Conservation (phyloP, 2,329 filamentous ascomycete species). For the Periglandula ipomoeae region DNA sequence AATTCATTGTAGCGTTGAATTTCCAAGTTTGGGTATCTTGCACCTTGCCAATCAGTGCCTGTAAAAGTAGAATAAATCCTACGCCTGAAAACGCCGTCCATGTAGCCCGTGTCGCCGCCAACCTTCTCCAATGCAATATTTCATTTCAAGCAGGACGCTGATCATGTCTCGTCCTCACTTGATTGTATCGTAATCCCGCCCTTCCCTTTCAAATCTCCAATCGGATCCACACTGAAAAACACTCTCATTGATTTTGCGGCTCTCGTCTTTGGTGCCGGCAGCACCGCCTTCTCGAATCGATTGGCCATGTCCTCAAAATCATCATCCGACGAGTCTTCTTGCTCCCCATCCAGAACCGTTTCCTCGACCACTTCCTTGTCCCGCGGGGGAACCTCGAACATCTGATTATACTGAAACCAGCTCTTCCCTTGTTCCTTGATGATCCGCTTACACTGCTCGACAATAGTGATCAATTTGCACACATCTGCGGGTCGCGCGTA, state of each 20-base stretch:
- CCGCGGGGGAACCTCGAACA: slow-evolving; percentile 37
- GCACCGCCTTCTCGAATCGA: slow-evolving; percentile 45
- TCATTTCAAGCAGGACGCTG: not conserved
- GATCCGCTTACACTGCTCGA: slow-evolving; percentile 54
- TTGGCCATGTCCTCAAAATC: slow-evolving; percentile 50
- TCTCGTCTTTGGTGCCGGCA: slow-evolving; percentile 34
- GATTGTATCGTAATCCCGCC: slow-evolving; percentile 39
- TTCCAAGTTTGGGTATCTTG: slow-evolving; percentile 1
- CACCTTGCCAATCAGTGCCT: not conserved
- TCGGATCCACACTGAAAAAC: slow-evolving; percentile 43
- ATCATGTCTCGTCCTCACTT: slow-evolving; percentile 22
- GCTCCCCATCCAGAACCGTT: slow-evolving; percentile 27
- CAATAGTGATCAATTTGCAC: slow-evolving; percentile 58
- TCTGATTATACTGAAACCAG: slow-evolving; percentile 50
- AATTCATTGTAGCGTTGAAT: not conserved
- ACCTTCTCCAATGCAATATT: not conserved
- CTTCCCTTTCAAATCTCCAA: slow-evolving; percentile 45
- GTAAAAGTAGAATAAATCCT: not conserved
- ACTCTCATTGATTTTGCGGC: slow-evolving; percentile 48
- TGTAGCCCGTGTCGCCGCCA: not conserved
- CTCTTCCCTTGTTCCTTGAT: slow-evolving; percentile 35
- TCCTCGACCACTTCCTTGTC: slow-evolving; percentile 30
- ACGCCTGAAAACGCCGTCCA: slow-evolving; percentile 1
- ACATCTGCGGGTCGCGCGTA: slow-evolving; percentile 42
- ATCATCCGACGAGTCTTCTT: slow-evolving; percentile 25